Percentiles rank a stretch among this genome's conserved stretches.
These are phyloP conservation scores for Triticum turgidum DNA, from an alignment of 176 grass and related monocot species.

Conservation along the genomic window DNA sequence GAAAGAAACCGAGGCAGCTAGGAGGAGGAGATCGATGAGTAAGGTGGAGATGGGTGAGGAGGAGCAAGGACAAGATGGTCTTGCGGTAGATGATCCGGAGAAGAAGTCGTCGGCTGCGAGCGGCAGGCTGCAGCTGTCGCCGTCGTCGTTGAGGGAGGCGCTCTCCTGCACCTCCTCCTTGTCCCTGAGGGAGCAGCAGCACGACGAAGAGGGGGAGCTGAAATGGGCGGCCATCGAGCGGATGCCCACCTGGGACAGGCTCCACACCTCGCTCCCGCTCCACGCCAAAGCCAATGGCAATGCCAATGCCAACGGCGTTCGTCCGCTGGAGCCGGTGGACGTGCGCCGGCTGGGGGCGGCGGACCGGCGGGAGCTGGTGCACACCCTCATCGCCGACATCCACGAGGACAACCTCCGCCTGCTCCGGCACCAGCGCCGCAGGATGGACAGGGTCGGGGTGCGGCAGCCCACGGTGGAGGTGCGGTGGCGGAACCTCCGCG, in stretches of 20 bases:
- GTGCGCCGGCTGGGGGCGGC: slow-evolving; percentile 45
- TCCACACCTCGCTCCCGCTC: slow-evolving; percentile 43
- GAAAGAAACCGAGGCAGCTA: neutral
- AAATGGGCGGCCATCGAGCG: slow-evolving; percentile 73
- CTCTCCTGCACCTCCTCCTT: neutral
- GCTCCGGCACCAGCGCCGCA: slow-evolving; percentile 63
- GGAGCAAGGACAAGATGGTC: neutral
- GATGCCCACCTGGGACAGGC: slow-evolving; percentile 44
- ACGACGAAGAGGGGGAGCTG: slow-evolving; percentile 52
- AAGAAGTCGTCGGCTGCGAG: neutral
- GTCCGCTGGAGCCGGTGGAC: slow-evolving; percentile 31
- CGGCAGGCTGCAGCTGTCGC: neutral
- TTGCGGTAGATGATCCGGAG: neutral
- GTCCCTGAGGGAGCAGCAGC: neutral
- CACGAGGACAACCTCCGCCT: slow-evolving; percentile 58
- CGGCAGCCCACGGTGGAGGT: slow-evolving; percentile 60
- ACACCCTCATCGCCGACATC: slow-evolving; percentile 59
- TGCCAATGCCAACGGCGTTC: neutral
- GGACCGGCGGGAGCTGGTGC: slow-evolving; percentile 51
- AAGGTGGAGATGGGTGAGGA: neutral
- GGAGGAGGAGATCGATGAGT: neutral
- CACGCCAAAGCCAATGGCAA: neutral
- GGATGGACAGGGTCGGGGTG: slow-evolving; percentile 71
- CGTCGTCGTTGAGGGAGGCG: slow-evolving; percentile 15
- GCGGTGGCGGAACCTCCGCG: slow-evolving; percentile 41